Evolutionary conservation across 257 asterid genomes (phyloP).

Genomic region (Paulownia fortunei): DNA sequence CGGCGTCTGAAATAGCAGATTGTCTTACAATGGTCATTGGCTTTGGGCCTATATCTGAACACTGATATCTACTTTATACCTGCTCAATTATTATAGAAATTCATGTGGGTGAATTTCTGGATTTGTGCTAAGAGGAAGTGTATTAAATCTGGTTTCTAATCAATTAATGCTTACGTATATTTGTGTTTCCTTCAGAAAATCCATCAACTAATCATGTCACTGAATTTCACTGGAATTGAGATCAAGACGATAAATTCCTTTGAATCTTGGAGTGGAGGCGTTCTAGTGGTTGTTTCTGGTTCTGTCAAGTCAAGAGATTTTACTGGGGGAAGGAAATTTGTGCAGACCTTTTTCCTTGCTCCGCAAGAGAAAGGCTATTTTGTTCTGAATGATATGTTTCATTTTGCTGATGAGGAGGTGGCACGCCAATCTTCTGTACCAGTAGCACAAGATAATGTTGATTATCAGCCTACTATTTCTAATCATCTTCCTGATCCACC

Average conservation of each 20-base stretch:
- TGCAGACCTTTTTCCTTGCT: conserved; percentile 92
- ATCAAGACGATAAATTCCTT: conserved; percentile 82
- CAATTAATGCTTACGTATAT: not conserved
- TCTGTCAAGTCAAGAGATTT: conserved; percentile 60
- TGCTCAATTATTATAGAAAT: no score
- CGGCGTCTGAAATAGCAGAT: not conserved
- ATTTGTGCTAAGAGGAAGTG: no score
- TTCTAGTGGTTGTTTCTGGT: conserved; percentile 85
- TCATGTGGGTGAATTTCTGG: no score
- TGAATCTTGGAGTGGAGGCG: conserved; percentile 84
- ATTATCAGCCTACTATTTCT: conserved; percentile 61
- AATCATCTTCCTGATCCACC: conserved; percentile 54
- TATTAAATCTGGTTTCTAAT: conserved; percentile 16
- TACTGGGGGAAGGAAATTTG: conserved; percentile 65
- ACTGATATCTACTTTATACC: not conserved
- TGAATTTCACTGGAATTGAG: conserved; percentile 68
- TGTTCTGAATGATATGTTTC: conserved; percentile 84
- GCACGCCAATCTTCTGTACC: conserved; percentile 52
- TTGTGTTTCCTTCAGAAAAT: conserved; percentile 62
- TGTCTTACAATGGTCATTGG: not conserved
- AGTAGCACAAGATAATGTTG: conserved; percentile 48
- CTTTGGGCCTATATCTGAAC: not conserved
- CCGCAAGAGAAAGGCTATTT: conserved; percentile 94
- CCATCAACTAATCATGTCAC: conserved; percentile 61
- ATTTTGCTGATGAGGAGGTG: conserved; percentile 67